These are phyloP conservation scores for Haplosporangium sp. DNA, from an alignment of 371 early-diverging fungal genomes.

Conservation along the genomic window DNA sequence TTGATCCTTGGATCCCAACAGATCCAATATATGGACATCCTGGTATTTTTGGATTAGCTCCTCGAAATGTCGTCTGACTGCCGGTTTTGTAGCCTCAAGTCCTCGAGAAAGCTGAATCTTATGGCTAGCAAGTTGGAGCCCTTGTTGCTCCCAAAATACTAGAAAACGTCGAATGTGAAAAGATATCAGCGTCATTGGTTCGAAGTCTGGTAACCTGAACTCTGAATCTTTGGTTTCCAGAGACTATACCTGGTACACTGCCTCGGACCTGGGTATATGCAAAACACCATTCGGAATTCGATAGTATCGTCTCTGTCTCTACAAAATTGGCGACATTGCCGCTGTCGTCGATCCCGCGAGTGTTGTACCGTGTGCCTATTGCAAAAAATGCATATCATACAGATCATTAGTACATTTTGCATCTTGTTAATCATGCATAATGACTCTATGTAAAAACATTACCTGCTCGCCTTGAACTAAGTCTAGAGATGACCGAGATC, in stretches of 20 bases:
- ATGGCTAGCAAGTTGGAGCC: slow-evolving; percentile 85
- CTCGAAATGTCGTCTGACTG: slow-evolving; percentile 84
- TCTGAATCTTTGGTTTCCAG: neutral
- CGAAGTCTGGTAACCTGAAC: neutral
- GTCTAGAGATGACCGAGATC: slow-evolving; percentile 88
- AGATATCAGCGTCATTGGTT: too few species aligned
- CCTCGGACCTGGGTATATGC: slow-evolving; percentile 92
- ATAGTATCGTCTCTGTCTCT: slow-evolving; percentile 88
- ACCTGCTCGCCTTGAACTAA: slow-evolving; percentile 94
- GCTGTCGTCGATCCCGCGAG: slow-evolving; percentile 96
- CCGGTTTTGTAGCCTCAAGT: slow-evolving; percentile 76
- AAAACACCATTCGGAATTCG: slow-evolving; percentile 65
- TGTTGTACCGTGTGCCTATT: slow-evolving; percentile 91
- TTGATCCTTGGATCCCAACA: slow-evolving; percentile 79
- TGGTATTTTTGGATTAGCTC: slow-evolving; percentile 81
- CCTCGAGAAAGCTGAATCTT: slow-evolving; percentile 82
- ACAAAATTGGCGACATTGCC: slow-evolving; percentile 99
- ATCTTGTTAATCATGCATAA: slow-evolving; percentile 1
- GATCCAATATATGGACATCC: slow-evolving; percentile 82
- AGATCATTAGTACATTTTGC: neutral
- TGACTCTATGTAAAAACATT: neutral
- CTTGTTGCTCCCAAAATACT: slow-evolving; percentile 96
- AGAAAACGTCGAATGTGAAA: neutral
- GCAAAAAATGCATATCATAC: neutral
- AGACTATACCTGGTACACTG: slow-evolving; percentile 80